Evolutionary conservation across 139 green algal genomes (phyloP).

Genomic region (Microglena sp.): DNA sequence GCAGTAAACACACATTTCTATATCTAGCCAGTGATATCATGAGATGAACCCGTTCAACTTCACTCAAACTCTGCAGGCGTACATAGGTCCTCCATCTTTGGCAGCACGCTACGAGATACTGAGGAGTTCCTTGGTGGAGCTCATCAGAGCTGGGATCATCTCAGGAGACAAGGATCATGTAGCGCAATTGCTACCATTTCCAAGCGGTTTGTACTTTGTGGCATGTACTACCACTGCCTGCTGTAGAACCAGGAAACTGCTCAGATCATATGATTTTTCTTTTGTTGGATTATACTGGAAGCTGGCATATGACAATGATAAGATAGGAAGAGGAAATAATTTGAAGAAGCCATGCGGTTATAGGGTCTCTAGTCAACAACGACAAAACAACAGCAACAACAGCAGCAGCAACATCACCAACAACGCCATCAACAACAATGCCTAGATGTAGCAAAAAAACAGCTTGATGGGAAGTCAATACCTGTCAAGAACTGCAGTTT

Average conservation of each 20-base stretch:
- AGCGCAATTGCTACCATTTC: neutral
- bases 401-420: no score
- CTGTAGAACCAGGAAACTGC: neutral
- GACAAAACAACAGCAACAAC: no score
- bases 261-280: neutral
- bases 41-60: neutral
- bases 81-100: conserved; percentile 67
- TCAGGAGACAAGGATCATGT: conserved; percentile 8
- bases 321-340: no score
- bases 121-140: conserved; percentile 49
- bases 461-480: no score
- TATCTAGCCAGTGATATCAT: neutral
- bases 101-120: conserved; percentile 70
- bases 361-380: no score
- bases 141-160: conserved; percentile 46
- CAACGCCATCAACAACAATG: no score
- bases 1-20: neutral
- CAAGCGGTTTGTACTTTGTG: neutral
- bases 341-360: no score
- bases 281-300: neutral
- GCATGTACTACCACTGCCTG: neutral
- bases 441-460: no score
- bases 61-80: conserved; percentile 41
- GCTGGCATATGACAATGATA: neutral
- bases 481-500: no score